These are phyloP conservation scores for Calamus simplicifolius DNA, from an alignment of 176 grass and related monocot genomes.

Conservation along the genomic window DNA sequence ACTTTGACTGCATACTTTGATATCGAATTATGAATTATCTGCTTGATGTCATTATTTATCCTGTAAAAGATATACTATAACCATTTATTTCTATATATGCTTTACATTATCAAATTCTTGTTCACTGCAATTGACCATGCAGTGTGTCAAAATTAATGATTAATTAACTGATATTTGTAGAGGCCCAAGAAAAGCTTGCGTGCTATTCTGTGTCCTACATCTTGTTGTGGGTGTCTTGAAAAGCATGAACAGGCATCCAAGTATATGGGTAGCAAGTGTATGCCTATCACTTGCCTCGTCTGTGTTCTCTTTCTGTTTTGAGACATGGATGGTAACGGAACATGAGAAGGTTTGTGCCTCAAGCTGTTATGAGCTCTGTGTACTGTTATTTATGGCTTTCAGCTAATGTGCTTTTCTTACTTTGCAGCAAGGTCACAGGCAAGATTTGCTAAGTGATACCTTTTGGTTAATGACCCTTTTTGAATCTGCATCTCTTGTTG, in stretches of 20 bases:
- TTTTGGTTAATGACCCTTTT: slow-evolving; percentile 94
- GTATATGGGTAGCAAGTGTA: slow-evolving; percentile 59
- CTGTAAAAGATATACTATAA: too few relatives aligned
- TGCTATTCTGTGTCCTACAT: slow-evolving; percentile 72
- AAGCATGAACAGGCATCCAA: slow-evolving; percentile 45
- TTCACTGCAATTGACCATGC: neutral
- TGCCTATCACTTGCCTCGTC: slow-evolving; percentile 65
- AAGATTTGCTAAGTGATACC: slow-evolving; percentile 65
- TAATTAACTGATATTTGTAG: slow-evolving; percentile 31
- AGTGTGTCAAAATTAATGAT: neutral
- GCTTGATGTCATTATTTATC: too few relatives aligned
- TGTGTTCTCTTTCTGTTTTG: slow-evolving; percentile 84
- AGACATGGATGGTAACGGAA: slow-evolving; percentile 71
- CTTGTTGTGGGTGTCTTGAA: slow-evolving; percentile 51
- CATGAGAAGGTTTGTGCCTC: slow-evolving; percentile 75
- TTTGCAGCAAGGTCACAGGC: slow-evolving; percentile 90
- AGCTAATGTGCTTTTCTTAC: slow-evolving; percentile 17
- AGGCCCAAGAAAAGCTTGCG: slow-evolving; percentile 53
- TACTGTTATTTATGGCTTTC: neutral
- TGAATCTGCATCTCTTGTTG: slow-evolving; percentile 68
- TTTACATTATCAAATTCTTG: neutral
- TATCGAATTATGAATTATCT: too few relatives aligned
- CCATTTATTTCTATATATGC: too few relatives aligned
- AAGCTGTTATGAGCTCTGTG: too few relatives aligned
- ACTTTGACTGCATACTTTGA: too few relatives aligned